Conservation (phyloP, 2,329 filamentous ascomycete genomes). For the Elsinoe perseae region DNA sequence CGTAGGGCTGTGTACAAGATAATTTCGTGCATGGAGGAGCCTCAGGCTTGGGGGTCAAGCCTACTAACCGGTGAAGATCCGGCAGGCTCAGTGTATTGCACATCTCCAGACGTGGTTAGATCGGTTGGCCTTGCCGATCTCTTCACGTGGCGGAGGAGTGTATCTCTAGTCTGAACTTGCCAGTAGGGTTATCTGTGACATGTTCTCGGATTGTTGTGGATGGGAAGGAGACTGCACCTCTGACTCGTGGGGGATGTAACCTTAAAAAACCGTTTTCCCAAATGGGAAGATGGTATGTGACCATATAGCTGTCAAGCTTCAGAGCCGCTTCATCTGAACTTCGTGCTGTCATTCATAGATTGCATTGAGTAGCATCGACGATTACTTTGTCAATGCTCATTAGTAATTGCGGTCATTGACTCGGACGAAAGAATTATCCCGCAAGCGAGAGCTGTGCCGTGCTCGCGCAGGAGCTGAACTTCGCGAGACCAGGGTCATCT, state of each 20-base stretch:
- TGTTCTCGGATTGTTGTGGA: background rate
- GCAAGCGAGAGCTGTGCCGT: background rate
- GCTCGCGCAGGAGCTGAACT: background rate
- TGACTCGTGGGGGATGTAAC: background rate
- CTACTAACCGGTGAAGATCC: background rate
- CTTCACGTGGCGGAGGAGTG: background rate
- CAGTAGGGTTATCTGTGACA: background rate
- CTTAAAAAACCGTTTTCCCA: background rate
- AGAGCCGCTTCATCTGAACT: background rate
- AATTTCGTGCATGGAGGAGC: background rate
- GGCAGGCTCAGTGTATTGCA: background rate
- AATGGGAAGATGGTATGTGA: background rate
- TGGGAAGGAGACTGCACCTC: background rate
- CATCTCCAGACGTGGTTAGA: background rate
- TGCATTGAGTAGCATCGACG: background rate
- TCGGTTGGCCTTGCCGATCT: background rate
- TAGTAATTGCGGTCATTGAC: too few relatives aligned
- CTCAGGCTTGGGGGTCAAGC: background rate
- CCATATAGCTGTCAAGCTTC: background rate
- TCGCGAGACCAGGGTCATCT: background rate
- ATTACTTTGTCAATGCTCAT: background rate
- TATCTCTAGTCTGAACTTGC: background rate
- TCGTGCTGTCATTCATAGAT: background rate
- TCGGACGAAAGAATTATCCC: background rate
- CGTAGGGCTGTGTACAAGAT: background rate